Evolutionary conservation across 176 grass and related monocot genomes (phyloP).

Genomic region (Tuctoria greenei): DNA sequence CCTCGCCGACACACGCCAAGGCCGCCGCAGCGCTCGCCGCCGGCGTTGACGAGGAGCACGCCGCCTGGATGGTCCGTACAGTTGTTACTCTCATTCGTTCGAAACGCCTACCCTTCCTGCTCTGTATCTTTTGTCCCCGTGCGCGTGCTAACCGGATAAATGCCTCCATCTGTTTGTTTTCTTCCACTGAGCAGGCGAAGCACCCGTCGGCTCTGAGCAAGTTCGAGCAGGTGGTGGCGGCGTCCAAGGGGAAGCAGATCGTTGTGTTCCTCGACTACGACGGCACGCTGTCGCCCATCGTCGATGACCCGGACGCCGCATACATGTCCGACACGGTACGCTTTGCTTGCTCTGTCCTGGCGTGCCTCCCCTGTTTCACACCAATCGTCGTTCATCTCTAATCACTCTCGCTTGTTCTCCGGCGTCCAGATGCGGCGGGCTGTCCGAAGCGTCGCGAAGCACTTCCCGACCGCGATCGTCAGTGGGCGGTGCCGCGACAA

Average conservation of each 20-base stretch:
- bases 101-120: too few species aligned
- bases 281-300: conserved; percentile 86
- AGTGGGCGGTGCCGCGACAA: conserved; percentile 86
- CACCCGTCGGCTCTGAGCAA: conserved; percentile 66
- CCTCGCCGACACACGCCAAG: conserved; percentile 86
- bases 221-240: conserved; percentile 76
- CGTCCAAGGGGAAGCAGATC: conserved; percentile 69
- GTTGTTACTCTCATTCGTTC: too few species aligned
- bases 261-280: conserved; percentile 93
- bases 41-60: conserved; percentile 35
- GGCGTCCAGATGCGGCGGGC: conserved; percentile 67
- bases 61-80: conserved; percentile 33
- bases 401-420: not conserved
- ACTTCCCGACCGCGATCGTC: conserved; percentile 87
- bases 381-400: not conserved
- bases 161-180: too few species aligned
- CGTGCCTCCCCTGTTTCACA: not conserved
- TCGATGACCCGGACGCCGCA: conserved; percentile 83
- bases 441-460: conserved; percentile 61
- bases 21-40: conserved; percentile 47
- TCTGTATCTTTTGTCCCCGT: too few species aligned
- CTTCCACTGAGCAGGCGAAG: conserved; percentile 23
- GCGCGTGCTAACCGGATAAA: too few species aligned
- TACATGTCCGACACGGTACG: conserved; percentile 77
- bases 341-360: not conserved